Base-by-base conservation (phyloP, 148 eudicot genomes). In the Dysphania ambrosioides region DNA sequence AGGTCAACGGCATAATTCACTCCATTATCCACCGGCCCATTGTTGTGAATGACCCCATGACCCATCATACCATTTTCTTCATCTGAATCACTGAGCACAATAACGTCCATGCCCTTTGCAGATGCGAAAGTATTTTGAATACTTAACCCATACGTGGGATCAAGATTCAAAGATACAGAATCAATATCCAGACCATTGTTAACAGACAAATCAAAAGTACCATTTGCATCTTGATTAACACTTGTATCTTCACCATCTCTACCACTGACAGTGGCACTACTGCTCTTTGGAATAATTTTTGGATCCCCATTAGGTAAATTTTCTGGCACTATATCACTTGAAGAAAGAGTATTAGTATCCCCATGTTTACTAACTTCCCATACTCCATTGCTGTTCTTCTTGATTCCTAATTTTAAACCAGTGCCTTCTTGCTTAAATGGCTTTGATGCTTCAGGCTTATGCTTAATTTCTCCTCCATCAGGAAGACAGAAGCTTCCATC, bases 31-130 rank as follows among this genome's bases (percentile, higher is more conserved):
- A 73, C 62, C 55, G 61, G 53, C 55, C 70, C 75, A 61, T 83
- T 74, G 69, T 40, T 70, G 62, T 71, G 74, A 36, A 74, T 70
- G 49, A 72, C 64, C 35, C 66, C 80, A 81, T 81, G 73, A n/a
- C 76, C 62, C 66, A 83, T 53, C 72, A 81, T 18, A 49, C 67
- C 85, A 71, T 82, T 83, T 63, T 90, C 92, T 77, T 88, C 96
- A 74, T 90, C 96, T 18, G 92, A 90, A 85, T 90, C 92, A 79
- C 90, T 90, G 38, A 90, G 90, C 78, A 90, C 87, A 70, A 90
- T 85, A 51, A 90, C 72, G 4, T 88, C 87, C 4, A 79, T 82
- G 62, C 83, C 88, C 49, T 72, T 80, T 32, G 77, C 77, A 49
- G 86, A 66, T 73, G 82, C 81, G 36, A 81, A 30, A 63, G 72